Evolutionary conservation across 2,329 filamentous ascomycete species (phyloP), one percentile per base, ranked within the genome.

Genomic region (Chrysoporthe deuterocubensis): DNA sequence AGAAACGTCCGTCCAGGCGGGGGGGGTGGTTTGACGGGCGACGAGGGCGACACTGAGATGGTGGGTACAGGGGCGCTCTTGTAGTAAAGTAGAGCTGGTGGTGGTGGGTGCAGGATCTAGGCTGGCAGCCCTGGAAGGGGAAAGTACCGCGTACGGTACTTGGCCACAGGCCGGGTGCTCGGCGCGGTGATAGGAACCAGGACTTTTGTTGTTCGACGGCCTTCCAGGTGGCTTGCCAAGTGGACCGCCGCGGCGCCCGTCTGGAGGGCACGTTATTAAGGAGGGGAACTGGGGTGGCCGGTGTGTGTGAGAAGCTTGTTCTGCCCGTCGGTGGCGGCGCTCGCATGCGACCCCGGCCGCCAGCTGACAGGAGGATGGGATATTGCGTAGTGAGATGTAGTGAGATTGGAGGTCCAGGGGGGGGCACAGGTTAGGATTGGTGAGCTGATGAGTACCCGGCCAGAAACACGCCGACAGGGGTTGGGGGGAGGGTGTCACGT

Each of bases 221-320:
- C 4, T 54, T 26, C 21, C 21, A 32, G 50, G 50, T 54, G 50
- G 50, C 50, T 54, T 54, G 50, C 50, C 6, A 54, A 26, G 50
- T 62, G 64, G 66, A 59, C 68, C 68, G 68, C 68, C 62, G 68
- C 67, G 66, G 66, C 68, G 68, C 46, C 68, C 68, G 63, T 66
- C 68, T 68, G 62, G 62, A 59, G 60, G 50, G 62, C 50, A 32
- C 65, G 60, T 68, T 59, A 70, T 65, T 67, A 68, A 70, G 62
- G 66, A 61, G 56, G 56, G 43, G 52, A 50, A 59, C 68, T 68
- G 61, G 68, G 64, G 59, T 54, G 50, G 57, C 63, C 64, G 66
- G 68, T 67, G 62, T 64, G 63, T 60, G 44, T 65, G 63, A 65
- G 66, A 63, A 70, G 52, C 65, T 69, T 62, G 65, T 60, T 48